Evolutionary conservation across 495 filamentous ascomycete species (phyloP), one percentile per base, ranked within the genome.

Genomic region (Lasiosphaeria ovina): DNA sequence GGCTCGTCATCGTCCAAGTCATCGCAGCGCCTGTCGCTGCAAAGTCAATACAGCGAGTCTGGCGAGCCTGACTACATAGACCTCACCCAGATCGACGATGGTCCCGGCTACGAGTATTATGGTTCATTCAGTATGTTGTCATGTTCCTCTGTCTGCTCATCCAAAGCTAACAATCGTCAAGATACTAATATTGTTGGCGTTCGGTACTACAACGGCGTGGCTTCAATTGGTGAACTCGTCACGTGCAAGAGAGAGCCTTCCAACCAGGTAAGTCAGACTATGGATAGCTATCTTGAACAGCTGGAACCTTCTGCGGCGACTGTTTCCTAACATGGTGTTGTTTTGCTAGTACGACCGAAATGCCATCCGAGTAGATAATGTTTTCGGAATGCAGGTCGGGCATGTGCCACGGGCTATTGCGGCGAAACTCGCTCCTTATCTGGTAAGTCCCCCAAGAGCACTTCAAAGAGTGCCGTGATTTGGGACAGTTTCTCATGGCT

Each of bases 321-420:
- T 48, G 10, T 56, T 17, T 56, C 66, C 38, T 58, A 14, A 62
- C 16, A 36, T 11, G 47, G 32, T 31, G 33, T 8, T 42, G 1
- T 59, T 12, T 62, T 52, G 9, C 0, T 61, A 75, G 56, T 92
- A 89, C 65, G 91, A 94, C 65, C 59, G 68, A 3, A 95, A 95
- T 76, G 91, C 91, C 3, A 89, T 97, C 53, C 84, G 85, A 6
- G 82, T 94, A 3, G 78, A 88, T 61, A 96, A 95, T 72, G 89
- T 92, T n/a, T 83, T 88, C 72, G 81, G 87, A 24, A 69, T 59
- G 3, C 92, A 96, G 65, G 89, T 96, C 59, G 93, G 93, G 3
- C 90, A 96, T 71, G 81, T 97, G 45, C 87, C 89, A 3, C 75
- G 83, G 12, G 69, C 57, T 0, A 68, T 90, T 34, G 90, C 87